Base-by-base conservation (phyloP, 129 eudicot genomes). In the Gnaphalium uliginosum region DNA sequence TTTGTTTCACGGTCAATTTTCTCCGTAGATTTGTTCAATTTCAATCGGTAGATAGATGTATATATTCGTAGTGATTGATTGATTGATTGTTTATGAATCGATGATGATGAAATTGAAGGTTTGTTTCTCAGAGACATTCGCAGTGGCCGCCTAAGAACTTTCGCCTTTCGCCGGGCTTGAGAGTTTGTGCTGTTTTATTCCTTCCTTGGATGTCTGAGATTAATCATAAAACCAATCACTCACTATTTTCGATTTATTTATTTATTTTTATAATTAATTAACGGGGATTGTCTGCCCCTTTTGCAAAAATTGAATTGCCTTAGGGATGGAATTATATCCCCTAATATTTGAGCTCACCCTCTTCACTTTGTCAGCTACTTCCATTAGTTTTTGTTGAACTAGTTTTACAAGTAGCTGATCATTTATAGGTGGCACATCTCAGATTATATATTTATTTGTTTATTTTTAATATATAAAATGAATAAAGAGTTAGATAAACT, bases 71-170 rank as follows among this genome's bases (percentile, higher is more conserved):
- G 37, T 71, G 32, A n/a, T 8, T 62, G 8, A 18, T 50, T 2
- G 0, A 4, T 29, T 17, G 25, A 53, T 39, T 17, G 53, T 0
- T 18, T 53, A 18, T 17, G 58, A 19, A 60, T 60, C 78, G 43
- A 22, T 85, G 89, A 88, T 80, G 89, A 83, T 60, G 50, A 62
- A 70, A 11, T 59, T 39, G 1, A 87, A 85, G 89, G 86, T 86
- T 88, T 81, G 89, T 88, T 85, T 85, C 89, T 85, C 87, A 72
- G 29, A 76, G 76, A 86, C 89, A 77, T 89, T 85, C 87, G 84
- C 88, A 86, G 85, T 83, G 96, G 84, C 91, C 96, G 85, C 87
- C 96, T 82, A 77, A 87, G 81, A 76, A 61, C 81, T 81, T 81
- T 81, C 81, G 85, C 81, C 81, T 81, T 81, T 54, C 78, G 81